These are phyloP conservation scores for Phaseolus coccineus DNA, from an alignment of 331 rosid genomes.

Conservation along the genomic window DNA sequence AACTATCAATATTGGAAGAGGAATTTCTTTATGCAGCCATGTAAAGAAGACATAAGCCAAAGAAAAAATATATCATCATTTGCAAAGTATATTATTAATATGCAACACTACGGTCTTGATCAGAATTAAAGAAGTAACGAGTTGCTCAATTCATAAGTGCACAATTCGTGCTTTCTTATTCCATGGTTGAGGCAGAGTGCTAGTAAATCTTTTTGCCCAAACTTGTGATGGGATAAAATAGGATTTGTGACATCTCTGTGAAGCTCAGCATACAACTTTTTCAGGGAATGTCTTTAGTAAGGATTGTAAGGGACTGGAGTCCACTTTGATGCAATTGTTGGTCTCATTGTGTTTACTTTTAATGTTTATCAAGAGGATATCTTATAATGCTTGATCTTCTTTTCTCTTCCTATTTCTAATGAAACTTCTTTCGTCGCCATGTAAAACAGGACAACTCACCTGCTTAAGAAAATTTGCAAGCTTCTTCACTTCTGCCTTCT, in stretches of 20 bases:
- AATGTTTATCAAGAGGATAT: conserved; percentile 1
- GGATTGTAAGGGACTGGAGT: not conserved
- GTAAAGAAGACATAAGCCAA: conserved; percentile 6
- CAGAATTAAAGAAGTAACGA: not conserved
- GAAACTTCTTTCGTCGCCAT: not conserved
- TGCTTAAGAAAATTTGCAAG: conserved; percentile 96
- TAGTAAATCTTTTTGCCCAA: not conserved
- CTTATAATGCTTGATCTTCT: not conserved
- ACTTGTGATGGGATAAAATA: not conserved
- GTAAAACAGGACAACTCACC: conserved; percentile 57
- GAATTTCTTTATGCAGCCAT: conserved; percentile 15
- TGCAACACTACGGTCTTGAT: not conserved
- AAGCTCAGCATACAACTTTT: not conserved
- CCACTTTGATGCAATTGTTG: not conserved
- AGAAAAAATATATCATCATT: too few relatives aligned
- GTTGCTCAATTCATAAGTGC: conserved; percentile 3
- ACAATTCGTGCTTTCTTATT: not conserved
- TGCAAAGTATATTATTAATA: not conserved
- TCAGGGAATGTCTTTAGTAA: conserved; percentile 1
- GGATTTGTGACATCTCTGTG: conserved; percentile 5
- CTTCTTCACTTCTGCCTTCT: conserved; percentile 94
- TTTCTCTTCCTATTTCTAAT: conserved; percentile 9
- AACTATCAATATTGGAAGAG: conserved; percentile 38
- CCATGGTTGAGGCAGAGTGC: not conserved
- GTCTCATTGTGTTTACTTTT: not conserved